Conservation (phyloP, 2,329 filamentous ascomycete species). For the Drechslera avenae region DNA sequence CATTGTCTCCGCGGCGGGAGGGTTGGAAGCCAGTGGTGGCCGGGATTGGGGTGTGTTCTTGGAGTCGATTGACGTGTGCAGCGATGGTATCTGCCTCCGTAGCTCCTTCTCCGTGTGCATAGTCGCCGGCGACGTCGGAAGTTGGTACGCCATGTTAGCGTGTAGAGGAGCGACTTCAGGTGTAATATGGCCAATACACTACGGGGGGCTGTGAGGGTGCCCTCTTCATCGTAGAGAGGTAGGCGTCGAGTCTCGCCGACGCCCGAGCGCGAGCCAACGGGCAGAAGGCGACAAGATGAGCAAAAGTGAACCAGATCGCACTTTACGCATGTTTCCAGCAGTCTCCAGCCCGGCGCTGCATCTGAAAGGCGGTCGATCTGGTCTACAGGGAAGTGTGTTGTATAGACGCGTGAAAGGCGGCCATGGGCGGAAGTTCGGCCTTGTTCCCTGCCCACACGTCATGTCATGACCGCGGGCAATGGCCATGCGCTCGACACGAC, state of each 20-base stretch:
- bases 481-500: slow-evolving; percentile 20
- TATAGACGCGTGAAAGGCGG: not conserved
- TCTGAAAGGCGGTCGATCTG: slow-evolving; percentile 1
- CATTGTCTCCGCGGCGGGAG: slow-evolving; percentile 20
- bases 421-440: slow-evolving; percentile 4
- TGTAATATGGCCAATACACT: slow-evolving; percentile 8
- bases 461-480: slow-evolving; percentile 17
- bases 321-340: slow-evolving; percentile 30
- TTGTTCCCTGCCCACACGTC: slow-evolving; percentile 28
- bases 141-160: slow-evolving; percentile 26
- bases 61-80: slow-evolving; percentile 28
- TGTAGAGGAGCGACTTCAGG: not conserved
- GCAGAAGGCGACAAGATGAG: slow-evolving; percentile 11
- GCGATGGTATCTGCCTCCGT: slow-evolving; percentile 32
- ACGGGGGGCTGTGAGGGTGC: slow-evolving; percentile 8
- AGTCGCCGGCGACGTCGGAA: slow-evolving; percentile 24
- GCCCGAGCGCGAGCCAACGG: slow-evolving; percentile 21
- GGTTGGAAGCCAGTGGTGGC: slow-evolving; percentile 12
- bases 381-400: not conserved
- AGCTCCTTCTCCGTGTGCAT: slow-evolving; percentile 36
- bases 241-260: slow-evolving; percentile 25
- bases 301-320: slow-evolving; percentile 4
- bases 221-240: slow-evolving; percentile 28
- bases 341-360: slow-evolving; percentile 5
- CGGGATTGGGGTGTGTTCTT: slow-evolving; percentile 22